Evolutionary conservation across 2,329 filamentous ascomycete species (phyloP).

Genomic region (Madurella mycetomatis): DNA sequence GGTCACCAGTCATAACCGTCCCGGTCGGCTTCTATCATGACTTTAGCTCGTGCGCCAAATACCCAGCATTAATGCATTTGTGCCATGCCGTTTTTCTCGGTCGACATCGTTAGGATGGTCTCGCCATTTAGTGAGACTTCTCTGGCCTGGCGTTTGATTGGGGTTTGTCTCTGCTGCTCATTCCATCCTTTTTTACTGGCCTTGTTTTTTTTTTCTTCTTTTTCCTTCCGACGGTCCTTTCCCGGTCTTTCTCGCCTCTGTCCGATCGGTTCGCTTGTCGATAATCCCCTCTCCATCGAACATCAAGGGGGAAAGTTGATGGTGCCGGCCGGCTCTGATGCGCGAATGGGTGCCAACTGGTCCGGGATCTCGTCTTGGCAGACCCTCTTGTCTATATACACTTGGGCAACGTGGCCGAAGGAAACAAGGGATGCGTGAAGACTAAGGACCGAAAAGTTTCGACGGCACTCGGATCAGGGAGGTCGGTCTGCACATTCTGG

Average conservation of each 20-base stretch:
- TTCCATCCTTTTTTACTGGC: constrained; percentile 19
- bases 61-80: constrained; percentile 56
- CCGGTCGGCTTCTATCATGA: constrained; percentile 27
- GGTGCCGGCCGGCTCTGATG: background rate
- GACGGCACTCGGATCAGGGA: constrained; percentile 1
- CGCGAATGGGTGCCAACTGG: background rate
- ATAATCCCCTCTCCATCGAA: constrained; percentile 1
- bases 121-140: constrained; percentile 38
- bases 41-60: constrained; percentile 45
- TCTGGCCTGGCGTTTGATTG: constrained; percentile 41
- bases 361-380: background rate
- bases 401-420: background rate
- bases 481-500: constrained; percentile 15
- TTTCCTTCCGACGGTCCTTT: constrained; percentile 9
- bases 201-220: background rate
- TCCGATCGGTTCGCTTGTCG: constrained; percentile 5
- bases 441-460: constrained; percentile 2
- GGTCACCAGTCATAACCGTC: constrained; percentile 66
- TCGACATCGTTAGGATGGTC: constrained; percentile 31
- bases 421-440: background rate
- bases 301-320: background rate
- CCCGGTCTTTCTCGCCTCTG: constrained; percentile 9
- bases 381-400: background rate
- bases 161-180: constrained; percentile 23
- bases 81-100: constrained; percentile 36